A percentile compares a stretch with the other conserved stretches of the same genome.
These are phyloP conservation scores for Dichomitus squalens DNA, from an alignment of 1,284 basidiomycete genomes.

Conservation along the genomic window DNA sequence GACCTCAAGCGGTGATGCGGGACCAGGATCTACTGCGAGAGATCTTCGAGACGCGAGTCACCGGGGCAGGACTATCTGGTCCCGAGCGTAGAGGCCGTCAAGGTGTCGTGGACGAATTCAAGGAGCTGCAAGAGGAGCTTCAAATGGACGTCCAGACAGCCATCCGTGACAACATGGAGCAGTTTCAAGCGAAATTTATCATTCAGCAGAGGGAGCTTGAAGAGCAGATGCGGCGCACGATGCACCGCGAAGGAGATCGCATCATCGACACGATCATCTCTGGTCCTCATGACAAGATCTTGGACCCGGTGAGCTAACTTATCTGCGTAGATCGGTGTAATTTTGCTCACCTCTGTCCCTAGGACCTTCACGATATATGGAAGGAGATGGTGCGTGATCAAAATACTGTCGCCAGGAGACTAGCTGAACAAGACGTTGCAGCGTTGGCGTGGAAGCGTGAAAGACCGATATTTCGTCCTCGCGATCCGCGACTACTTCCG, in stretches of 20 bases:
- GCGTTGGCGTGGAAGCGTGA: constrained; percentile 5
- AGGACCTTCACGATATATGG: constrained; percentile 26
- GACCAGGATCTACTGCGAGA: constrained; percentile 11
- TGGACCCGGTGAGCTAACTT: constrained; percentile 16
- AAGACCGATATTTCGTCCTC: constrained; percentile 5
- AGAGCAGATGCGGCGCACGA: constrained; percentile 15
- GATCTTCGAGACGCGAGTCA: constrained; percentile 19
- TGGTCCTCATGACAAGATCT: constrained; percentile 27
- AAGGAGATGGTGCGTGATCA: constrained; percentile 29
- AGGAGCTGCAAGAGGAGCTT: constrained; percentile 17
- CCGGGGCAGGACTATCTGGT: background rate
- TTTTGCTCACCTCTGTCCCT: background rate
- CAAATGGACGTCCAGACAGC: constrained; percentile 16
- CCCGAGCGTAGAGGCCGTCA: background rate
- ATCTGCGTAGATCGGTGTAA: background rate
- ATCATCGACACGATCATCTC: constrained; percentile 17
- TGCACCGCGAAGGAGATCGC: constrained; percentile 19
- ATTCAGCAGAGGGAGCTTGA: constrained; percentile 26
- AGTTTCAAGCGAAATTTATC: constrained; percentile 29
- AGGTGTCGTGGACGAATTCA: background rate
- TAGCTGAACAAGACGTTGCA: background rate
- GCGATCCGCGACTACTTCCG: constrained; percentile 29
- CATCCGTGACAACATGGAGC: constrained; percentile 22
- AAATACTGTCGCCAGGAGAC: too few species aligned
- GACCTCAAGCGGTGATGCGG: background rate